Conservation (phyloP, 2,329 filamentous ascomycete species). For the Sclerotiophoma versabilis region DNA sequence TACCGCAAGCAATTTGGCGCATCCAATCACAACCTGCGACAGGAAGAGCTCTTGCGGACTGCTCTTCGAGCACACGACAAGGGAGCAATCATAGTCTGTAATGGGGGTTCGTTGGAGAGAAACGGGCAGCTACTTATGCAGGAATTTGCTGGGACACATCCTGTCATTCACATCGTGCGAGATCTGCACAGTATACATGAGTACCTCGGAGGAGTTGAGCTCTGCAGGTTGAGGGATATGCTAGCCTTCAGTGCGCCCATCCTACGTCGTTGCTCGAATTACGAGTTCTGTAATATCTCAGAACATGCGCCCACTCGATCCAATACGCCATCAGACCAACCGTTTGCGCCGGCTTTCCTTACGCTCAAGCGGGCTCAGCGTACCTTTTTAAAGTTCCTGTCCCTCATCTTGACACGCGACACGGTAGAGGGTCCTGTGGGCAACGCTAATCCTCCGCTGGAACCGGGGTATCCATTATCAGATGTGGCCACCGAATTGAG, state of each 20-base stretch:
- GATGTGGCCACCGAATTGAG: conserved; percentile 66
- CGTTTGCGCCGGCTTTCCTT: conserved; percentile 64
- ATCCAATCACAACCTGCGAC: conserved; percentile 67
- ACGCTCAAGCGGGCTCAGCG: conserved; percentile 72
- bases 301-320: conserved; percentile 53
- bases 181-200: conserved; percentile 70
- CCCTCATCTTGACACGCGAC: conserved; percentile 63
- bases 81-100: conserved; percentile 74
- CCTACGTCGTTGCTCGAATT: conserved; percentile 72
- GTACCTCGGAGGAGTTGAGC: conserved; percentile 63
- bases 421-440: conserved; percentile 42
- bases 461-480: conserved; percentile 71
- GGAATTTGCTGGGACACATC: conserved; percentile 69
- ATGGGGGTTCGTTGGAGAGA: conserved; percentile 71
- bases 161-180: conserved; percentile 74
- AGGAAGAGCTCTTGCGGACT: conserved; percentile 67
- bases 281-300: conserved; percentile 79
- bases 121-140: conserved; percentile 66
- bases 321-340: conserved; percentile 29
- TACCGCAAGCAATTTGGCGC: conserved; percentile 71
- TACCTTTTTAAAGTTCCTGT: conserved; percentile 73
- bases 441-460: conserved; percentile 60
- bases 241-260: conserved; percentile 64
- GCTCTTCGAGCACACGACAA: conserved; percentile 66
- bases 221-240: conserved; percentile 64